phyloP scores from a whole-genome alignment of 23 red algal species.

The Rhodosorus marinus region DNA sequence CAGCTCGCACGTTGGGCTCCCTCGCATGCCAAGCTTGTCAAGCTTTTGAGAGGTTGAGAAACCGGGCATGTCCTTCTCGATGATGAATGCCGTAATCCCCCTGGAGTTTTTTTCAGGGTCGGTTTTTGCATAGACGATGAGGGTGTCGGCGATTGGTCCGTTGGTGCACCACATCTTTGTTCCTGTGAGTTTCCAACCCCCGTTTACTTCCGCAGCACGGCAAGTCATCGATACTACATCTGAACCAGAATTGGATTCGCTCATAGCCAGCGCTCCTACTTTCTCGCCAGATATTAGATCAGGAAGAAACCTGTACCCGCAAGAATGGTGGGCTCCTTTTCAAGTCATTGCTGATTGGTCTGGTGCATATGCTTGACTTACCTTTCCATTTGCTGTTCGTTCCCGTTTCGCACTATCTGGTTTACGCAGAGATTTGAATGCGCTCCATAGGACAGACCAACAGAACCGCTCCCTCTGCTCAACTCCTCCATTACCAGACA shows the following conservation, averaged over 20 bases:
- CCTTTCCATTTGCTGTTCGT: conserved; percentile 10
- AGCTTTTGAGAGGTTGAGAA: conserved; percentile 10
- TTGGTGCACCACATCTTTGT: conserved; percentile 38
- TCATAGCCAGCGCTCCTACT: conserved; percentile 42
- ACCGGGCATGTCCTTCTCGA: conserved; percentile 17
- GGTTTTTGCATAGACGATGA: conserved; percentile 33
- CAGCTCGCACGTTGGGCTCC: conserved; percentile 22
- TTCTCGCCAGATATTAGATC: conserved; percentile 8
- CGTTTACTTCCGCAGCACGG: neutral
- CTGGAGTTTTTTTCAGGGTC: neutral
- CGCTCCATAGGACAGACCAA: conserved; percentile 31
- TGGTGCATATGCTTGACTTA: no score
- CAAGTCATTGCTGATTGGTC: no score
- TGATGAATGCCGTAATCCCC: conserved; percentile 31
- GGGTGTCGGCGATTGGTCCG: conserved; percentile 23
- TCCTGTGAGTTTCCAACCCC: conserved; percentile 11
- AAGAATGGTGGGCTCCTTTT: no score
- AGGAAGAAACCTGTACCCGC: conserved; percentile 9
- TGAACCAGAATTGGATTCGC: conserved; percentile 36
- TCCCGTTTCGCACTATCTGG: conserved; percentile 20
- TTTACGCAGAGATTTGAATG: conserved; percentile 34
- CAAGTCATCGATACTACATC: conserved; percentile 28
- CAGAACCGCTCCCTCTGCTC: conserved; percentile 8
- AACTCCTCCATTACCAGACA: conserved; percentile 41
- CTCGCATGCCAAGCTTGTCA: conserved; percentile 53